Base-by-base conservation (phyloP, 2,329 filamentous ascomycete species). In the Beauveria brongniartii region DNA sequence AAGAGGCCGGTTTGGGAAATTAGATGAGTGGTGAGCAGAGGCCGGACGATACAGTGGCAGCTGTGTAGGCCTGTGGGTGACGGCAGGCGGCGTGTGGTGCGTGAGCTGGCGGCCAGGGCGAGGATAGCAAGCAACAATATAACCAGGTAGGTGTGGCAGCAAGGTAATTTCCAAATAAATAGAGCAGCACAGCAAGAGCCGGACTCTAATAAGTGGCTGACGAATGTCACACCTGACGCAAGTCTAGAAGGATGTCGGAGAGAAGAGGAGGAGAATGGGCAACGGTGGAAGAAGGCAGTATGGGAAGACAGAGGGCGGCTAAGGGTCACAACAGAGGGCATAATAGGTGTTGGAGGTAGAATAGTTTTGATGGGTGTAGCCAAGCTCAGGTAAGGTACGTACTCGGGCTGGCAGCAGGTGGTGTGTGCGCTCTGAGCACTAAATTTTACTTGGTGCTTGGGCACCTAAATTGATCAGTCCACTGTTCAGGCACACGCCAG, bases 191-290 rank as follows among this genome's bases (percentile, higher is more conserved):
- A 57, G 28, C 30, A 57, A 44, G 41, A 43, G 37, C 37, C 56
- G 24, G 30, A 50, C 56, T 59, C 56, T 59, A 52, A 52, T 59
- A 59, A 52, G 47, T 44, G 47, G 56, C 56, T 52, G 56, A 10
- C 24, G n/a, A 44, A 51, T 7, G 34, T 40, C 47, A 28, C 24
- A 48, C 30, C 34, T 26, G 55, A 41, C 28, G 24, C 26, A 46
- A 30, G 34, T 37, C 34, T 43, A 16, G 24, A 44, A 26, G 24
- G 56, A 59, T 28, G 47, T 34, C 26, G 47, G 47, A 34, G 55
- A 57, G 47, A 52, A 59, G 44, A 40, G n/a, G 56, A 50, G 43
- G 56, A 43, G 34, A 40, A 14, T 50, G 22, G 37, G 34, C 46
- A 44, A 18, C 22, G 41, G 41, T 16, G 22, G 55, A 22, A 26